phyloP scores from a whole-genome alignment of 1,284 basidiomycete species.

The Peniophora sp. region DNA sequence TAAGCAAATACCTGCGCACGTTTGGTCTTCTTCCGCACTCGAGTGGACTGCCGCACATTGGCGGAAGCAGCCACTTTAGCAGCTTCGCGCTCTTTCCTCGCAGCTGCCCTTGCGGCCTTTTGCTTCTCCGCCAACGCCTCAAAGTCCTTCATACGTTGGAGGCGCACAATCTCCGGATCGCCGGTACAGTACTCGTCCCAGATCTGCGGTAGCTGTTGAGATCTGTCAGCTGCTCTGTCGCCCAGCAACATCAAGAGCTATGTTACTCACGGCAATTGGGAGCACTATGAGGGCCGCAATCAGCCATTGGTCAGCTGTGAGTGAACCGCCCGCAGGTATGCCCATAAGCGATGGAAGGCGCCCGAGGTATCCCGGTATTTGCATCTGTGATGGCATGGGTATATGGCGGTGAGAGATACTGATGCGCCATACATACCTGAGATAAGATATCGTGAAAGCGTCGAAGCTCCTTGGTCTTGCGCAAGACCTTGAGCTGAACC shows the following conservation, averaged over 20 bases:
- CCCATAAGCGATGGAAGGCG: conserved; percentile 22
- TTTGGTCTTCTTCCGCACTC: background rate
- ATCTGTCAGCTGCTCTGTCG: conserved; percentile 1
- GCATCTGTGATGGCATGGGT: background rate
- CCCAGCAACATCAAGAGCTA: background rate
- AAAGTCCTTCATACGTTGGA: background rate
- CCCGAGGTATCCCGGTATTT: conserved; percentile 16
- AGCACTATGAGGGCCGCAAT: conserved; percentile 17
- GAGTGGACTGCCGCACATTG: background rate
- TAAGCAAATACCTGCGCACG: background rate
- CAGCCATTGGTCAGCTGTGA: conserved; percentile 28
- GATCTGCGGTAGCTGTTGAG: conserved; percentile 15
- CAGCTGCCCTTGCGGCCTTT: background rate
- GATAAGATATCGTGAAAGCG: conserved; percentile 17
- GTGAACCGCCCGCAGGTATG: conserved; percentile 23
- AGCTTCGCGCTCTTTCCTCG: background rate
- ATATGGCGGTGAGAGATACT: background rate
- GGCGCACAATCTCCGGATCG: background rate
- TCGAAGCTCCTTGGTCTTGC: conserved; percentile 16
- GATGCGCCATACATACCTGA: conserved; percentile 9
- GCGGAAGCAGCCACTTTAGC: background rate
- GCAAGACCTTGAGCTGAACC: conserved; percentile 13
- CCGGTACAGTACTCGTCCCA: conserved; percentile 11
- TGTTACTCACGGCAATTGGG: conserved; percentile 17
- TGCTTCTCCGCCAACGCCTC: background rate